Evolutionary conservation across 2,329 filamentous ascomycete species (phyloP).

Genomic region (Tolypocladium sp.): DNA sequence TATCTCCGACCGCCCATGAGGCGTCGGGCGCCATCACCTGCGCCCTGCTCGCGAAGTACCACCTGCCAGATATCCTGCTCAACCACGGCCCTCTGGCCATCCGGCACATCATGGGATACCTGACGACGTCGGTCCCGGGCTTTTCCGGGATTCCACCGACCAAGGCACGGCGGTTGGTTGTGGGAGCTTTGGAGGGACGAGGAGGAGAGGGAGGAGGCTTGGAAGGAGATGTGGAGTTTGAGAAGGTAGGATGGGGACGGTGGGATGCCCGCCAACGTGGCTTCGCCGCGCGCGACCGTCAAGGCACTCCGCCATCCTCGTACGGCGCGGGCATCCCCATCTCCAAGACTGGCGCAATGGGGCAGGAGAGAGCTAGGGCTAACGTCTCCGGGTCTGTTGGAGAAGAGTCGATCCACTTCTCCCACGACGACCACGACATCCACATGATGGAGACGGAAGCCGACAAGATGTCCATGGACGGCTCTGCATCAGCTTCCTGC

Average conservation of each 20-base stretch:
- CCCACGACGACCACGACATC: constrained; percentile 57
- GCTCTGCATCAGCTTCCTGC: constrained; percentile 62
- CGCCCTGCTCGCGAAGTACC: constrained; percentile 74
- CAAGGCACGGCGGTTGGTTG: constrained; percentile 83
- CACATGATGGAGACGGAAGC: constrained; percentile 75
- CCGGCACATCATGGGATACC: constrained; percentile 87
- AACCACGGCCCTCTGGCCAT: constrained; percentile 87
- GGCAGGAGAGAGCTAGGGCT: constrained; percentile 37
- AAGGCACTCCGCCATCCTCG: constrained; percentile 28
- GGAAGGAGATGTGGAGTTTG: constrained; percentile 70
- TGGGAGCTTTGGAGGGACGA: constrained; percentile 82
- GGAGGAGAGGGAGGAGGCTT: constrained; percentile 52
- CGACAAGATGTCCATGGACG: constrained; percentile 87
- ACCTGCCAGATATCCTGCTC: constrained; percentile 84
- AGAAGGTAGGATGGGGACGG: constrained; percentile 95
- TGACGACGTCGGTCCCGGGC: constrained; percentile 87
- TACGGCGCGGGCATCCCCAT: constrained; percentile 49
- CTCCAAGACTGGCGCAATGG: constrained; percentile 32
- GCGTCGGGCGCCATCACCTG: constrained; percentile 77
- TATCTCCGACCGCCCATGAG: constrained; percentile 49
- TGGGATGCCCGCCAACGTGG: constrained; percentile 80
- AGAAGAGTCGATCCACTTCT: constrained; percentile 66
- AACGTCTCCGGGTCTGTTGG: constrained; percentile 50
- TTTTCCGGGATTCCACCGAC: constrained; percentile 82
- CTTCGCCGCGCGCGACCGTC: constrained; percentile 42